Evolutionary conservation across 768 basidiomycete genomes (phyloP).

Genomic region (Dacryopinax spathularia): DNA sequence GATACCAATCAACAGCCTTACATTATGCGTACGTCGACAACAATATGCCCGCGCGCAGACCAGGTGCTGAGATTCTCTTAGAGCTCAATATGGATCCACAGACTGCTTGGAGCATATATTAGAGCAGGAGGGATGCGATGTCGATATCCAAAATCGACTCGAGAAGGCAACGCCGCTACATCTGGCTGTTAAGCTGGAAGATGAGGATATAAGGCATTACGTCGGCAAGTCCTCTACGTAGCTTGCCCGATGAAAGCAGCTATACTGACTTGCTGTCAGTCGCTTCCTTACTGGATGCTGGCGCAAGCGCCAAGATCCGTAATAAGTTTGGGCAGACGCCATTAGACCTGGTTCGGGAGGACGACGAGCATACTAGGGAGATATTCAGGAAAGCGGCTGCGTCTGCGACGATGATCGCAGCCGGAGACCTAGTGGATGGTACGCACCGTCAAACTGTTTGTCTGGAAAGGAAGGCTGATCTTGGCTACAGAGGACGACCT

Average conservation of each 20-base stretch:
- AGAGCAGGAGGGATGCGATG: slow-evolving; percentile 61
- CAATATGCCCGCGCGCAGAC: background rate
- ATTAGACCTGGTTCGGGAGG: slow-evolving; percentile 39
- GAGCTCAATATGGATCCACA: slow-evolving; percentile 41
- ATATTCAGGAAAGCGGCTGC: slow-evolving; percentile 43
- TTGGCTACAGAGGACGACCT: background rate
- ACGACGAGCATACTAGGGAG: slow-evolving; percentile 37
- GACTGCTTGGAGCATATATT: slow-evolving; percentile 60
- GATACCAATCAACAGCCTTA: slow-evolving; percentile 33
- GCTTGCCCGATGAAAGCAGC: background rate
- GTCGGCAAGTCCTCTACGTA: slow-evolving; percentile 35
- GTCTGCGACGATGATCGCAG: slow-evolving; percentile 34
- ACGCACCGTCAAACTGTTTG: background rate
- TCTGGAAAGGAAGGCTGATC: background rate
- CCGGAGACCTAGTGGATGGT: slow-evolving; percentile 56
- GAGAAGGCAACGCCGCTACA: slow-evolving; percentile 67
- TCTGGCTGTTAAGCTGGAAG: slow-evolving; percentile 42
- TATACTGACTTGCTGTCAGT: slow-evolving; percentile 11
- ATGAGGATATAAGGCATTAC: slow-evolving; percentile 38
- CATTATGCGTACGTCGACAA: slow-evolving; percentile 58
- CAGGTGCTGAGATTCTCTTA: background rate
- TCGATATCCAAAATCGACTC: slow-evolving; percentile 58
- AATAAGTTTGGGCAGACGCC: slow-evolving; percentile 52
- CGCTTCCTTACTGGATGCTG: slow-evolving; percentile 49
- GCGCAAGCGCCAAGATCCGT: slow-evolving; percentile 59